Conservation (phyloP, 768 basidiomycete species). For the Infundibulicybe gibba region DNA sequence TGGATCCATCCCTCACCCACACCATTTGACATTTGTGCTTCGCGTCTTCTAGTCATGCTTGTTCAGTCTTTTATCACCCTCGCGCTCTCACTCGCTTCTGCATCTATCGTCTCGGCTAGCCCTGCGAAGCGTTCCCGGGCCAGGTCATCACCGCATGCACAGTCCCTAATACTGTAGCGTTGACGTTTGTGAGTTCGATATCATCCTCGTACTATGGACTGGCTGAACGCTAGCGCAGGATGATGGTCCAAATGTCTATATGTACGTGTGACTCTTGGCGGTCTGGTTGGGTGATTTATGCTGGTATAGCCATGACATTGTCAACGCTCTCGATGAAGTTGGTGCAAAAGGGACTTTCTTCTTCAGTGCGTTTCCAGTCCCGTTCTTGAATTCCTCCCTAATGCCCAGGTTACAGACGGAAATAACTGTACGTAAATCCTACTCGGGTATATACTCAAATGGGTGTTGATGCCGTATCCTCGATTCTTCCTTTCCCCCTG, state of each 20-base stretch:
- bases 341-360: constrained; percentile 41
- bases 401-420: not conserved
- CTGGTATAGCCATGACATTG: constrained; percentile 13
- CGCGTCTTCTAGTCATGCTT: too few relatives aligned
- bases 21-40: too few relatives aligned
- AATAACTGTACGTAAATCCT: not conserved
- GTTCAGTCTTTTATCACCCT: too few relatives aligned
- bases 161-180: constrained; percentile 16
- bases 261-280: not conserved
- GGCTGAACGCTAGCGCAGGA: not conserved
- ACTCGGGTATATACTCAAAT: not conserved
- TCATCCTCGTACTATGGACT: too few relatives aligned
- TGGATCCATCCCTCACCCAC: too few relatives aligned
- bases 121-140: constrained; percentile 5
- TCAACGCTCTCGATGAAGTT: constrained; percentile 23
- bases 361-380: constrained; percentile 11
- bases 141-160: constrained; percentile 18
- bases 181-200: constrained; percentile 19
- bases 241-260: not conserved
- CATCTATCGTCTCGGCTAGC: too few relatives aligned
- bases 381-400: not conserved
- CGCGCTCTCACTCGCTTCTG: too few relatives aligned
- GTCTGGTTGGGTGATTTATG: not conserved
- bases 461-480: not conserved
- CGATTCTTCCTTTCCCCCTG: too few relatives aligned